Conservation (phyloP, 345 rosid genomes). For the Hibiscus trionum region DNA sequence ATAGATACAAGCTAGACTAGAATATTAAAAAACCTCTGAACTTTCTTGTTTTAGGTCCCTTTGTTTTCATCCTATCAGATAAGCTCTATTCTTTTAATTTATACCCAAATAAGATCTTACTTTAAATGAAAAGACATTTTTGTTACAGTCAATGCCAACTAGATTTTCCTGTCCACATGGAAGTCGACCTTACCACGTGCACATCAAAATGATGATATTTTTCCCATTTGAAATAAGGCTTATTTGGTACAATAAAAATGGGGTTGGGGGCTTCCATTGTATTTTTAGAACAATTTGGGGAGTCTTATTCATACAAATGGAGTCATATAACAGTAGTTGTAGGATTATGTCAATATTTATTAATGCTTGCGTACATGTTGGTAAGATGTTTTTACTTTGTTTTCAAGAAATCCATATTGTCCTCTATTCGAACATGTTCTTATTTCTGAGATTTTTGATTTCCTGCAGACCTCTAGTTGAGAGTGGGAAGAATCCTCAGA, state of each 20-base stretch:
- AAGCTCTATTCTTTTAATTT: background rate
- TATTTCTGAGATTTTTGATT: background rate
- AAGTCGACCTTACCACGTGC: too few species aligned
- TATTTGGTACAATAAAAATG: too few species aligned
- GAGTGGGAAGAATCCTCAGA: conserved; percentile 72
- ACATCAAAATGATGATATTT: background rate
- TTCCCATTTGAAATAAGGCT: background rate
- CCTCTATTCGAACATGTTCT: background rate
- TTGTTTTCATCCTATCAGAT: background rate
- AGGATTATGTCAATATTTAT: too few species aligned
- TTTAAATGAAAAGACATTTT: too few species aligned
- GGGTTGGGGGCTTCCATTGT: too few species aligned
- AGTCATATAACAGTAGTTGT: too few species aligned
- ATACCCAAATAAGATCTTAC: too few species aligned
- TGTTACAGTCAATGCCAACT: too few species aligned
- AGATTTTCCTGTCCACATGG: too few species aligned
- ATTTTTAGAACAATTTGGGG: too few species aligned
- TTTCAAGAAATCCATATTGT: background rate
- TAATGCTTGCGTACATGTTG: too few species aligned
- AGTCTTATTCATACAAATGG: too few species aligned
- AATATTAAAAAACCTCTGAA: background rate
- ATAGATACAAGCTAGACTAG: background rate
- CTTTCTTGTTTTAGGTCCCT: background rate
- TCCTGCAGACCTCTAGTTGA: conserved; percentile 77
- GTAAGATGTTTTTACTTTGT: background rate